Percentiles rank a stretch among this genome's conserved stretches.
These are phyloP conservation scores for Danielia reshetovae DNA, from an alignment of 805 yeast genomes.

Conservation along the genomic window DNA sequence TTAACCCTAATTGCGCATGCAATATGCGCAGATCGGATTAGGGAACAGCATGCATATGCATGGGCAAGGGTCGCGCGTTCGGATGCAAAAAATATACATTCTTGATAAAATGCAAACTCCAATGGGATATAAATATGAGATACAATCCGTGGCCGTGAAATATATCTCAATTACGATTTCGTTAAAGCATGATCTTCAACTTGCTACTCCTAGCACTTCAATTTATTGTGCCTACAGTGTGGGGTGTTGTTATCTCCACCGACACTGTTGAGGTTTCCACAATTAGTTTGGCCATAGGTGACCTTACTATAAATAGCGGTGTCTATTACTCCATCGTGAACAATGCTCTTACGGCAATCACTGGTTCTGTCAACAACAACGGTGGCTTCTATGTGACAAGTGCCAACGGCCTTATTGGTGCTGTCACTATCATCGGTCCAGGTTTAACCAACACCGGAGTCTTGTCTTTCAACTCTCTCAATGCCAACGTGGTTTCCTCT, in stretches of 20 bases:
- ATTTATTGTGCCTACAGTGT: neutral
- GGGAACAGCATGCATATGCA: neutral
- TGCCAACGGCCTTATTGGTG: neutral
- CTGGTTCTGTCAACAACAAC: constrained; percentile 4
- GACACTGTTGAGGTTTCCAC: neutral
- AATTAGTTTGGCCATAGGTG: constrained; percentile 1
- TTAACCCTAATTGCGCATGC: too few species aligned
- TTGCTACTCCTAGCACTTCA: neutral
- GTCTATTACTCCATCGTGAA: constrained; percentile 9
- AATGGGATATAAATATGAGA: neutral
- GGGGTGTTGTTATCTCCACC: neutral
- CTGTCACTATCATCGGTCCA: constrained; percentile 5
- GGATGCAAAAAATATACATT: neutral
- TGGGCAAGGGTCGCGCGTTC: neutral
- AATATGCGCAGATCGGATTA: neutral
- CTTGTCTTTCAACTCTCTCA: constrained; percentile 21
- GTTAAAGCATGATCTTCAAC: too few species aligned
- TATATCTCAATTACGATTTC: too few species aligned
- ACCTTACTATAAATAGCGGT: constrained; percentile 4
- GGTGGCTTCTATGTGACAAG: constrained; percentile 10
- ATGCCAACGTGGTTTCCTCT: constrained; percentile 15
- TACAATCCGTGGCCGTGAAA: too few species aligned
- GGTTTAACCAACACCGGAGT: constrained; percentile 13
- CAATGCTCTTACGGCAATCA: constrained; percentile 3
- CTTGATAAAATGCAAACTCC: neutral